Evolutionary conservation across 768 basidiomycete genomes (phyloP), one percentile per base, ranked within the genome.

Genomic region (Boletus subparvulus): DNA sequence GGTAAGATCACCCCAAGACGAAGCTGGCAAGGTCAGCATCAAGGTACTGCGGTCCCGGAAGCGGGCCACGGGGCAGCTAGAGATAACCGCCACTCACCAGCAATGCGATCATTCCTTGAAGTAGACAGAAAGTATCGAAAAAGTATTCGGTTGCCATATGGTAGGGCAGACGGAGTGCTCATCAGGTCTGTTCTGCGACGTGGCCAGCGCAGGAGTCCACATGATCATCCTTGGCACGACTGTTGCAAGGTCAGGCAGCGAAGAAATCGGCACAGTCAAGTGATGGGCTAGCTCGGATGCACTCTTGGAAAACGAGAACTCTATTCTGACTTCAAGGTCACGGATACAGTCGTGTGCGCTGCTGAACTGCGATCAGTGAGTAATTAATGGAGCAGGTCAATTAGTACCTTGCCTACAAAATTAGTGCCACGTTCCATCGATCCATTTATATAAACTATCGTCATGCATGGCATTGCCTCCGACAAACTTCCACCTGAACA

Each of bases 1-100:
- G 51, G 47, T 28, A 26, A 30, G 36, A 57, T 50, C 55, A 26
- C 19, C 40, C 26, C 6, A 24, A 40, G 26, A 44, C 9, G 41
- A 26, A 47, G 44, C 35, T 16, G 13, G 37, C 2, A 13, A 43
- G 11, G 26, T 24, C 36, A 19, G 33, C 28, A 56, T 56, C 40
- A 19, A 56, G 60, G 46, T 7, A 8, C 2, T 28, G 33, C n/a
- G 26, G 64, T 43, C 26, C 47, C 30, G 16, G 57, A 56, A 49
- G 53, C 50, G 19, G 21, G 37, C 5, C 30, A 26, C 14, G 6
- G 8, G 12, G 19, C 12, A 41, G 32, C 24, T 19, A 33, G 37
- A 42, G 21, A 47, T 52, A 46, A 42, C 19, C 14, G 33, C 33
- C 7, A 11, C 47, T 35, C 41, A 14, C n/a, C 33, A 3, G 21